Evolutionary conservation across 2,329 filamentous ascomycete genomes (phyloP).

Genomic region (Esteya vermicola): DNA sequence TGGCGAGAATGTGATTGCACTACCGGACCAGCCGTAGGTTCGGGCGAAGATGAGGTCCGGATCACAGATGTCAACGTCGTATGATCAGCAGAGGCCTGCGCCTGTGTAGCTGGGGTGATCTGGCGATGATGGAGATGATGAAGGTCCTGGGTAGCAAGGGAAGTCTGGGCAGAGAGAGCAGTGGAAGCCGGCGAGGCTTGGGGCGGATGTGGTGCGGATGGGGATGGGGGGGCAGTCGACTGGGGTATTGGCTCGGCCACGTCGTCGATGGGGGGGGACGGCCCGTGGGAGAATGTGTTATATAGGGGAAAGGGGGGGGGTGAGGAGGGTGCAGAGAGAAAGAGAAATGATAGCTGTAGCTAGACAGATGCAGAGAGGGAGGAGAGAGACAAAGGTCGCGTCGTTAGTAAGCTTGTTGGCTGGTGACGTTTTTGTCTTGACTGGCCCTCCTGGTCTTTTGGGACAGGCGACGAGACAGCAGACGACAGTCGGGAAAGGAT

Average conservation of each 20-base stretch:
- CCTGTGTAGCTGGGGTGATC: neutral
- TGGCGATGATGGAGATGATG: too few species aligned
- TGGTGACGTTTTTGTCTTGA: too few species aligned
- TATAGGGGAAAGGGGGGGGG: neutral
- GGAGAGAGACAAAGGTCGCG: neutral
- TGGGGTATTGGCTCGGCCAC: constrained; percentile 11
- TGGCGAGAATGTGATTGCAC: too few species aligned
- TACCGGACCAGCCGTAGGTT: too few species aligned
- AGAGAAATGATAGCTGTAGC: neutral
- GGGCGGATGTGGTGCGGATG: constrained; percentile 4
- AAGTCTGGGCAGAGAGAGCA: neutral
- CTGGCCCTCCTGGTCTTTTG: too few species aligned
- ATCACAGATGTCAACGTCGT: too few species aligned
- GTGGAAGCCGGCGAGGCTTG: neutral
- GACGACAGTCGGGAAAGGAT: too few species aligned
- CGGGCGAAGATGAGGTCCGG: too few species aligned
- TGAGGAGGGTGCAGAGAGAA: neutral
- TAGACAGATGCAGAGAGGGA: neutral
- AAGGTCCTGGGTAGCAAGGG: too few species aligned
- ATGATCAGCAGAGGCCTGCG: too few species aligned
- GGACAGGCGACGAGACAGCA: too few species aligned
- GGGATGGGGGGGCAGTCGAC: constrained; percentile 8
- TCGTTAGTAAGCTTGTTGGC: too few species aligned
- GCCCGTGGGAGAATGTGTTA: constrained; percentile 6
- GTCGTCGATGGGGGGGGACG: constrained; percentile 7